Percentiles rank a stretch among this genome's conserved stretches.
Evolutionary conservation across 176 grass and related monocot genomes (phyloP).

Genomic region (Dendrocalamus sinicus): DNA sequence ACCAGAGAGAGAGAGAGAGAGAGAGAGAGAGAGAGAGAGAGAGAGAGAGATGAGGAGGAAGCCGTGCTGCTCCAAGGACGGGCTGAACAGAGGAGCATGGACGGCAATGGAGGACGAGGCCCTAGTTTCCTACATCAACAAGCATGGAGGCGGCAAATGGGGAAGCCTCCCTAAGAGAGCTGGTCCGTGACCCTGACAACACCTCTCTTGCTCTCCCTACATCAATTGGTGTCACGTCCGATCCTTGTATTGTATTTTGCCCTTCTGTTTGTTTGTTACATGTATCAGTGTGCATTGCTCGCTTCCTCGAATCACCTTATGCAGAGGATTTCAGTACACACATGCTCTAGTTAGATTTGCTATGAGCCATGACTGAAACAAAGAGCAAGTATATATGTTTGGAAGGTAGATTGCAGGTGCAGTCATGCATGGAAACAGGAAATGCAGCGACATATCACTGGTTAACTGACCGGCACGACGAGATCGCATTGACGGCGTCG

Average conservation of each 20-base stretch:
- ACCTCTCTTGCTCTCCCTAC: background rate
- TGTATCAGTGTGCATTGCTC: background rate
- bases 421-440: background rate
- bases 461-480: background rate
- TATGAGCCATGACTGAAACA: background rate
- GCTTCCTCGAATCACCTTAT: background rate
- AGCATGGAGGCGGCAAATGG: constrained; percentile 63
- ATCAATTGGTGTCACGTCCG: background rate
- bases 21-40: background rate
- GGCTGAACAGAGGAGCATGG: constrained; percentile 70
- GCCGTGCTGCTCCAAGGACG: constrained; percentile 57
- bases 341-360: background rate
- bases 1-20: too few species aligned
- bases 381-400: background rate
- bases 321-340: background rate
- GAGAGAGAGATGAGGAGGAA: constrained; percentile 55
- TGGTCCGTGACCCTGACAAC: constrained; percentile 23
- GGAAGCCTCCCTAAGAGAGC: constrained; percentile 56
- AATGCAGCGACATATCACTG: background rate
- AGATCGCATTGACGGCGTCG: background rate
- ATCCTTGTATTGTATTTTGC: background rate
- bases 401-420: background rate
- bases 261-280: background rate
- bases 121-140: constrained; percentile 54
- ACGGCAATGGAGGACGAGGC: constrained; percentile 57